Evolutionary conservation across 2,329 filamentous ascomycete genomes (phyloP), one percentile per base, ranked within the genome.

Genomic region (Penicillium sp.): DNA sequence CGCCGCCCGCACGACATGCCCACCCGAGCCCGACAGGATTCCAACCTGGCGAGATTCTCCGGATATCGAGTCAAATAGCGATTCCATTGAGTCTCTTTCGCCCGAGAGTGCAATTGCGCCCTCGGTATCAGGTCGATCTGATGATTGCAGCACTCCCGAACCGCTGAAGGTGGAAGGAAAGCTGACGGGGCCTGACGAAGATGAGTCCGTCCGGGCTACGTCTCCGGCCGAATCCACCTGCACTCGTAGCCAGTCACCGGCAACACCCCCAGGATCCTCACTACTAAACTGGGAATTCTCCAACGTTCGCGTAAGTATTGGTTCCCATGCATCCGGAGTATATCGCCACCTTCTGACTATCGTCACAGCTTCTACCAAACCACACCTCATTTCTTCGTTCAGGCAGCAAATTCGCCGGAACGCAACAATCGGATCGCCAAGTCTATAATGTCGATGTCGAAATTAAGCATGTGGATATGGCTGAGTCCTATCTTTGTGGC

Each of bases 391-490:
- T 87, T 71, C 79, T 99, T 52, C 88, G 91, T 42, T 85, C 92
- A 2, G 92, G 92, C 16, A 96, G 91, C 74, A 89, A 84, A 65
- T 99, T 97, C 69, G 83, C 84, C 55, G 94, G 94, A 53, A 96
- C 89, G 13, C 94, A 99, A 68, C 89, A 93, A 69, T 97, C 93
- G 2, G 93, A 97, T 70, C 85, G 89, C 56, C 91, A 96, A 70
- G 84, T 90, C 9, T 99, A 99, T 71, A 91, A 96, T 59, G 94
- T 99, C 1, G 89, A 97, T 67, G 94, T 99, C 2, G 92, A 97
- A 70, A 91, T 99, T 63, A 96, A 97, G 75, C 88, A 97, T 74
- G 91, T 97, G 41, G 91, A 97, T 70, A 88, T 97, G 82, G 84
- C 86, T 51, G 91, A 97, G 71, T 97, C 92, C 6, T 97, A 93